Evolutionary conservation across 495 filamentous ascomycete species (phyloP), one percentile per base, ranked within the genome.

Genomic region (Glutinoglossum americanum): DNA sequence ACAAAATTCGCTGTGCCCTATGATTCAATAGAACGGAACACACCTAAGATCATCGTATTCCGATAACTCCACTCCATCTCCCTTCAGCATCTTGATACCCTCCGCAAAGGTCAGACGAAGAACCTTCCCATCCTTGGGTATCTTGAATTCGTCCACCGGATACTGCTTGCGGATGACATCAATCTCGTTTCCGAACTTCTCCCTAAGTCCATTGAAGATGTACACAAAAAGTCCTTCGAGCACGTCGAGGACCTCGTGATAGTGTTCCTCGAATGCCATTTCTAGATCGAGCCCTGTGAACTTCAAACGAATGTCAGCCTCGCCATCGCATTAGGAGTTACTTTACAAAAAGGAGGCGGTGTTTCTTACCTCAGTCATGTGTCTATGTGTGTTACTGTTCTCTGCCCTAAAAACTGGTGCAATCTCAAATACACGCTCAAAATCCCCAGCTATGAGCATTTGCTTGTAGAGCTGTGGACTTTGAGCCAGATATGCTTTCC

Each of bases 61-160:
- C 25, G 71, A 73, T 44, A 84, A 79, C 61, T 85, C 79, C 39
- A 84, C 85, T 0, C 83, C 84, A 53, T 85, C 85, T 62, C 84
- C 83, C 47, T 87, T 82, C 23, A 95, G 76, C 57, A 95, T 76
- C 41, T 77, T 76, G 63, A 93, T 84, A 57, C 81, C 89, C 66
- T 95, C 88, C 62, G 83, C 80, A 68, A 94, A 95, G 44, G 82
- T 86, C 51, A 95, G 73, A 7, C 87, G 80, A 15, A 89, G 77
- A 49, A 87, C 84, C 68, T 87, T 83, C 65, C 86, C 87, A 11
- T 78, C 66, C 54, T 77, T 76, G 3, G 74, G 74, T 0, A 77
- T 65, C 48, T 72, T 68, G 68, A 74, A 72, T 44, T 68, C 65
- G 15, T 71, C 67, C 57, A 72, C 68, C 54, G 68, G 62, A 58